Evolutionary conservation across 1,284 basidiomycete genomes (phyloP).

Genomic region (Takashimella tepidaria): DNA sequence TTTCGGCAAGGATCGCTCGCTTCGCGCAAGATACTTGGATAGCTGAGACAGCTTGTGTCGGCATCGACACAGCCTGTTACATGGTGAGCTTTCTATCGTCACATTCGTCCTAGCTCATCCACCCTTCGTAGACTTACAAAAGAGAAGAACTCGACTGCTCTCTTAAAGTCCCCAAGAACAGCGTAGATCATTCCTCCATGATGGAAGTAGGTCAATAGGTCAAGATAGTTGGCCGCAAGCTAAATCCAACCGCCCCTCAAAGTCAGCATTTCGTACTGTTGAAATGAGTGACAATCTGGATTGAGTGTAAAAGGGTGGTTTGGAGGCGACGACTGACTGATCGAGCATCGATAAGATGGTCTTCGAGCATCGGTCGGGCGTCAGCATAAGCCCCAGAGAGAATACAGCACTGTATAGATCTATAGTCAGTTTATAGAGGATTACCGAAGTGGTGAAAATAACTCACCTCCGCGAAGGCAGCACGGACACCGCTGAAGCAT

Average conservation of each 20-base stretch:
- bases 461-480: slow-evolving; percentile 36
- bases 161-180: slow-evolving; percentile 18
- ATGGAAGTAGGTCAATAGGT: slow-evolving; percentile 41
- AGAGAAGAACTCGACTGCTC: slow-evolving; percentile 29
- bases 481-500: slow-evolving; percentile 27
- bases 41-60: slow-evolving; percentile 31
- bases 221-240: slow-evolving; percentile 25
- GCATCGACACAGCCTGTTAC: slow-evolving; percentile 33
- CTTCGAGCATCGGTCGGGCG: slow-evolving; percentile 12
- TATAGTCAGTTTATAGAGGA: no score
- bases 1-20: slow-evolving; percentile 39
- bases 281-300: slow-evolving; percentile 28
- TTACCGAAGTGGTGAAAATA: no score
- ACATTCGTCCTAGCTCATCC: neutral
- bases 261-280: slow-evolving; percentile 14
- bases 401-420: slow-evolving; percentile 13
- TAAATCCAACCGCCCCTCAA: neutral
- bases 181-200: slow-evolving; percentile 37
- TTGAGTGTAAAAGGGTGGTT: no score
- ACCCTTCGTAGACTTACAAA: slow-evolving; percentile 21
- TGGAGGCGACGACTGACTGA: neutral
- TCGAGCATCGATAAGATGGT: slow-evolving; percentile 1
- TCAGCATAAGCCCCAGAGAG: slow-evolving; percentile 15
- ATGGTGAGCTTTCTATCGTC: no score
- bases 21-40: slow-evolving; percentile 39